phyloP scores from a whole-genome alignment of 1,139 yeast species.

The Trichomonascaceae sp. region DNA sequence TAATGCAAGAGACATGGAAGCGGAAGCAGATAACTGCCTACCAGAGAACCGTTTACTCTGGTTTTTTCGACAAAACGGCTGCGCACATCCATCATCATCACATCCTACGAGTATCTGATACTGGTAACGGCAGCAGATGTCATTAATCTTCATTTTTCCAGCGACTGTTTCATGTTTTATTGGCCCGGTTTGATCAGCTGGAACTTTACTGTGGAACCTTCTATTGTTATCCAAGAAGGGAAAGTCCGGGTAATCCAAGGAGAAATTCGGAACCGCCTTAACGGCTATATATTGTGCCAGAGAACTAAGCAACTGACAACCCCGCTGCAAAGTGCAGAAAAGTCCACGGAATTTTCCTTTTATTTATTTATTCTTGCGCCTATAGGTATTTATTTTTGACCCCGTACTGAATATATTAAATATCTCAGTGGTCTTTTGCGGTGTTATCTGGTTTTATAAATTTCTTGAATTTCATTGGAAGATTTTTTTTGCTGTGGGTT shows the following conservation, averaged over 20 bases:
- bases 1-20: constrained; percentile 19
- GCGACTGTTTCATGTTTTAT: neutral
- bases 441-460: neutral
- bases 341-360: neutral
- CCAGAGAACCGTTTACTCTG: constrained; percentile 14
- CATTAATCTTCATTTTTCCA: neutral
- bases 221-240: neutral
- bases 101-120: constrained; percentile 23
- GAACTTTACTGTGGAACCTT: neutral
- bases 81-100: constrained; percentile 15
- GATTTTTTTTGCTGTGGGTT: neutral
- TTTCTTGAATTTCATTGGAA: neutral
- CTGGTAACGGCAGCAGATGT: constrained; percentile 16
- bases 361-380: neutral
- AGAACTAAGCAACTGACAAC: neutral
- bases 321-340: neutral
- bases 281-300: neutral
- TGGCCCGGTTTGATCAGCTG: neutral
- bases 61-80: constrained; percentile 19
- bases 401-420: neutral
- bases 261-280: neutral
- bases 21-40: constrained; percentile 14
- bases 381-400: neutral
- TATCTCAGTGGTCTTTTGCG: neutral
- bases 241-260: neutral